Evolutionary conservation across 192 early-diverging fungal genomes (phyloP).

Genomic region (Funneliformis mosseae): DNA sequence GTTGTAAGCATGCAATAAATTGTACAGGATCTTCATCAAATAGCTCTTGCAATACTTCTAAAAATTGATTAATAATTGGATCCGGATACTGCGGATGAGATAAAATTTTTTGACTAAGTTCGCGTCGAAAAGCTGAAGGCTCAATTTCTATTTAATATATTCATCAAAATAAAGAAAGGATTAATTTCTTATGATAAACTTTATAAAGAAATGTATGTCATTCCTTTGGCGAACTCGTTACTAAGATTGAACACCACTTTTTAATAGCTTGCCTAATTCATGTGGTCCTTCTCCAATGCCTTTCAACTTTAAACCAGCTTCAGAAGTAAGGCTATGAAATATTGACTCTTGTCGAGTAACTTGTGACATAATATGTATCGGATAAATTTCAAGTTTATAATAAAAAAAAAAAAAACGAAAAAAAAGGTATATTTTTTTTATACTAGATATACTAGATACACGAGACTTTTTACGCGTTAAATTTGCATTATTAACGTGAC

Average conservation of each 20-base stretch:
- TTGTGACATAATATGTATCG: neutral
- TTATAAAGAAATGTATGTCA: neutral
- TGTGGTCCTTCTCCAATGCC: neutral
- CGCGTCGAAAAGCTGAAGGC: slow-evolving; percentile 19
- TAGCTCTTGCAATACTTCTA: slow-evolving; percentile 40
- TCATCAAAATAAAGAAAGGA: neutral
- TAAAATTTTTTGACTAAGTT: slow-evolving; percentile 21
- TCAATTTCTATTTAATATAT: slow-evolving; percentile 14
- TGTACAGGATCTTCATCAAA: slow-evolving; percentile 34
- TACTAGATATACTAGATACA: too few species aligned
- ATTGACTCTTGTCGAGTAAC: neutral
- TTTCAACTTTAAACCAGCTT: slow-evolving; percentile 18
- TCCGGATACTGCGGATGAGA: slow-evolving; percentile 22
- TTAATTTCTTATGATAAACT: neutral
- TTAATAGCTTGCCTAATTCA: neutral
- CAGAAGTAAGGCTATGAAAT: neutral
- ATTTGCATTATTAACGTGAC: too few species aligned
- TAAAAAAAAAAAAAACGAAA: too few species aligned
- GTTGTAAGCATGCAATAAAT: slow-evolving; percentile 36
- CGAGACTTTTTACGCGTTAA: too few species aligned
- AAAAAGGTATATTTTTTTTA: too few species aligned
- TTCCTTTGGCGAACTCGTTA: neutral
- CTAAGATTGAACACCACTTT: neutral
- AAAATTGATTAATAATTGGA: slow-evolving; percentile 33
- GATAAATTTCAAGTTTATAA: too few species aligned